These are phyloP conservation scores for Cystofilobasidium capitatum DNA, from an alignment of 768 basidiomycete genomes.

Conservation along the genomic window DNA sequence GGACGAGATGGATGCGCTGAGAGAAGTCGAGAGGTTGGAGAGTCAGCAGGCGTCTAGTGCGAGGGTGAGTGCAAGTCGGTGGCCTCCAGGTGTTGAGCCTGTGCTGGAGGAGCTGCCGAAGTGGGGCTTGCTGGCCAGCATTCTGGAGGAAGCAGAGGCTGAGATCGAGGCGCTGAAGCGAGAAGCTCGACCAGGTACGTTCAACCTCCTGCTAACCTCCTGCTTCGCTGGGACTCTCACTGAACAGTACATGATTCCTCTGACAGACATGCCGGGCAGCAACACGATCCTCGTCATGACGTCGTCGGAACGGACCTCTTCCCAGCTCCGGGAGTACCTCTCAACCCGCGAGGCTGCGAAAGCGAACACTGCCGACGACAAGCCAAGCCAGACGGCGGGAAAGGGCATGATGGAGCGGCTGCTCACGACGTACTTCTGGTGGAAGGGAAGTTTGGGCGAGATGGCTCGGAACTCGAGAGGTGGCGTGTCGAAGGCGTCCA, in stretches of 20 bases:
- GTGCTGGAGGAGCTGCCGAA: slow-evolving; percentile 91
- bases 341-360: slow-evolving; percentile 38
- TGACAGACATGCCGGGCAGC: slow-evolving; percentile 48
- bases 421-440: slow-evolving; percentile 62
- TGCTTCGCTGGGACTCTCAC: too few species aligned
- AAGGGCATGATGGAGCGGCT: slow-evolving; percentile 69
- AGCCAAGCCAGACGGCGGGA: slow-evolving; percentile 44
- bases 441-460: slow-evolving; percentile 53
- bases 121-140: slow-evolving; percentile 75
- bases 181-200: slow-evolving; percentile 2
- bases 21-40: slow-evolving; percentile 30
- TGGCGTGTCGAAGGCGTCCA: neutral
- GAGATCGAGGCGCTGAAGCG: slow-evolving; percentile 43
- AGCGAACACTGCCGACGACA: neutral
- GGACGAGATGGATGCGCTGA: slow-evolving; percentile 46
- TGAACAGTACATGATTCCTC: too few species aligned
- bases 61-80: slow-evolving; percentile 39
- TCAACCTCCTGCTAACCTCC: too few species aligned
- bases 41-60: slow-evolving; percentile 24
- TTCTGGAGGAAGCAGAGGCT: slow-evolving; percentile 80
- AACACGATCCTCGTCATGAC: slow-evolving; percentile 83
- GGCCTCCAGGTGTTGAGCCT: slow-evolving; percentile 65
- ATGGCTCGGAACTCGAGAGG: slow-evolving; percentile 27
- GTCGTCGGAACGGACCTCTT: slow-evolving; percentile 63
- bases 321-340: slow-evolving; percentile 69